phyloP scores from a whole-genome alignment of 129 eudicot genomes.

The Centaurea solstitialis region DNA sequence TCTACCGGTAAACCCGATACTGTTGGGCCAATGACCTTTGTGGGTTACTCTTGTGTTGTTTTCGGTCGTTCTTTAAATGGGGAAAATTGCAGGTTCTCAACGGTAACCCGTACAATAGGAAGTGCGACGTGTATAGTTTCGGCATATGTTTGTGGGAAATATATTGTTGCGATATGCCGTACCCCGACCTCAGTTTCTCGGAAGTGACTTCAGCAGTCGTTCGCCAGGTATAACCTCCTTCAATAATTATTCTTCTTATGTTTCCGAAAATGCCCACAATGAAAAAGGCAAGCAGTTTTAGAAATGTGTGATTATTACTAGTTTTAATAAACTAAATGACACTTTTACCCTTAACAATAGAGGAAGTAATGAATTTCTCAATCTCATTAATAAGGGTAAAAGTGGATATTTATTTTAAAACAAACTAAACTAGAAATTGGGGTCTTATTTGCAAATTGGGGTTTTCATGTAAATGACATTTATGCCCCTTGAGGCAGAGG shows the following conservation, averaged over 20 bases:
- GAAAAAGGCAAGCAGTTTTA: not conserved
- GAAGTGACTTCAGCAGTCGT: slow-evolving; percentile 43
- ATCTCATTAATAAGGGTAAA: not conserved
- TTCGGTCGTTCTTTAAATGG: not conserved
- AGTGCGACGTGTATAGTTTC: slow-evolving; percentile 43
- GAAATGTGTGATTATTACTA: not conserved
- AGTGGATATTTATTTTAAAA: not conserved
- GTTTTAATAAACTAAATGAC: not conserved
- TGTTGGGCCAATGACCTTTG: not conserved
- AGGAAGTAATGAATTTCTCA: not conserved
- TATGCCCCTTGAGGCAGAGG: no score
- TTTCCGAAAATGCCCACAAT: not conserved
- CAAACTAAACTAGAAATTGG: no score
- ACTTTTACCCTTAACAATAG: not conserved
- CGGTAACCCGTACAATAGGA: slow-evolving; percentile 42
- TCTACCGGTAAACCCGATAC: not conserved
- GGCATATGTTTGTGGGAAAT: slow-evolving; percentile 48
- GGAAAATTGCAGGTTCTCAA: slow-evolving; percentile 37
- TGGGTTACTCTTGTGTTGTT: not conserved
- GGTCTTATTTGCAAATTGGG: no score
- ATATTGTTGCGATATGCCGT: slow-evolving; percentile 44
- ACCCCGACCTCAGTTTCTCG: slow-evolving; percentile 45
- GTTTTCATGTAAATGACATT: no score
- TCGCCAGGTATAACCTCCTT: slow-evolving; percentile 30
- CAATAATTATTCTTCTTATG: not conserved